Percentiles rank a stretch among this genome's conserved stretches.
Conservation (phyloP, 768 basidiomycete genomes). For the Wakefieldia striispora region DNA sequence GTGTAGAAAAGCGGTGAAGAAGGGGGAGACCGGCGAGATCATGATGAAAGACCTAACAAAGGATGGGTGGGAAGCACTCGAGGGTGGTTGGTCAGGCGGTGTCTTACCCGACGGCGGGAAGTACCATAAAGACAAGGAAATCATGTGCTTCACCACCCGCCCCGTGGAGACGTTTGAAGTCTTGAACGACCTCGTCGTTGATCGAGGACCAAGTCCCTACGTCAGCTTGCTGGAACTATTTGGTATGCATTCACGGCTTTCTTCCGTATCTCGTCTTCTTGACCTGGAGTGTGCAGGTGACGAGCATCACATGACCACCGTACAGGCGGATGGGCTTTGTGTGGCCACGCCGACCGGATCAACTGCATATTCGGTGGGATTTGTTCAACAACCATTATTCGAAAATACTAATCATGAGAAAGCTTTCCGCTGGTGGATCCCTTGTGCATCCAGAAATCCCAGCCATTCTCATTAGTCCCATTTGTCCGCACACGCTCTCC, state of each 20-base stretch:
- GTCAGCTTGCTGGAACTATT: constrained; percentile 95
- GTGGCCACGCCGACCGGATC: constrained; percentile 97
- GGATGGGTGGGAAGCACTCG: constrained; percentile 95
- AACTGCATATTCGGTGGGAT: constrained; percentile 90
- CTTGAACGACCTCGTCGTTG: constrained; percentile 95
- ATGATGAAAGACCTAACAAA: constrained; percentile 91
- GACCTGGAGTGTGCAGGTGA: constrained; percentile 60
- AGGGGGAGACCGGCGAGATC: constrained; percentile 92
- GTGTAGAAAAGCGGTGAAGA: constrained; percentile 82
- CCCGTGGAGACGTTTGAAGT: constrained; percentile 96
- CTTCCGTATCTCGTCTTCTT: constrained; percentile 1
- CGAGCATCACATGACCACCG: constrained; percentile 98
- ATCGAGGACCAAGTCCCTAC: constrained; percentile 96
- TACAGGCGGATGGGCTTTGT: constrained; percentile 95
- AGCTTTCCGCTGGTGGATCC: constrained; percentile 95
- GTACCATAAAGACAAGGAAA: constrained; percentile 84
- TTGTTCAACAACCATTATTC: not conserved
- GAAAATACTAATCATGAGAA: constrained; percentile 12
- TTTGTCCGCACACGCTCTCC: constrained; percentile 97
- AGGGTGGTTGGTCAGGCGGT: constrained; percentile 64
- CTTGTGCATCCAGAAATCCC: constrained; percentile 98
- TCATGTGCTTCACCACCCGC: constrained; percentile 95
- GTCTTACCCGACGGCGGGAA: constrained; percentile 43
- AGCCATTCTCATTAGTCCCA: constrained; percentile 92
- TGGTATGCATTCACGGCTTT: constrained; percentile 51